phyloP scores from a whole-genome alignment of 768 basidiomycete genomes.

The Termitomyces sp. region DNA sequence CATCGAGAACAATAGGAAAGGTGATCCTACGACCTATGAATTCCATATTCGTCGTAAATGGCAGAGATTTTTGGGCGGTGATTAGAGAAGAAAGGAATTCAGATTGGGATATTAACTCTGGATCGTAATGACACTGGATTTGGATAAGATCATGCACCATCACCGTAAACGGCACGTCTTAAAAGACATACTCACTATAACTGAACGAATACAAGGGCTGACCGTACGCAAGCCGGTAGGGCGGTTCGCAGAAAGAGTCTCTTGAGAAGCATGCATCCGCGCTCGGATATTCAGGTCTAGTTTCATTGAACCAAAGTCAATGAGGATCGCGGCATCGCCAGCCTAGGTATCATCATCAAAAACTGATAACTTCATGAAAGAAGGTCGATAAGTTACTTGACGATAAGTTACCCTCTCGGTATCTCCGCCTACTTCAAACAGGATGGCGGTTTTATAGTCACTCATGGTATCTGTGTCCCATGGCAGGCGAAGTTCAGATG shows the following conservation, averaged over 20 bases:
- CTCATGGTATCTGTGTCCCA: not conserved
- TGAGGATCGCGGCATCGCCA: conserved; percentile 57
- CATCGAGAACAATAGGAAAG: conserved; percentile 61
- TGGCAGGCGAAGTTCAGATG: not conserved
- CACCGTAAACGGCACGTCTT: conserved; percentile 36
- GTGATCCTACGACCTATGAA: conserved; percentile 50
- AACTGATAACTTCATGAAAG: not conserved
- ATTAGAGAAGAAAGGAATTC: conserved; percentile 38
- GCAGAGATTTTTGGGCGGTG: conserved; percentile 31
- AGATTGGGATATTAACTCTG: conserved; percentile 33
- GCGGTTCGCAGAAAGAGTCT: conserved; percentile 25
- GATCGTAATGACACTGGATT: conserved; percentile 33
- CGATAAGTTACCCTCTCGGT: conserved; percentile 38
- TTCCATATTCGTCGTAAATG: conserved; percentile 30
- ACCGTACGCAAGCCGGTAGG: conserved; percentile 35
- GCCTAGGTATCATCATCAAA: conserved; percentile 31
- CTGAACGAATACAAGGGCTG: conserved; percentile 51
- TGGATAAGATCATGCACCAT: not conserved
- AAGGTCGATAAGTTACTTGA: conserved; percentile 33
- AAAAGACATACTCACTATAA: conserved; percentile 56
- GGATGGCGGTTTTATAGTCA: not conserved
- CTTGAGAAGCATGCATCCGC: conserved; percentile 52
- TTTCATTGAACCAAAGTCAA: conserved; percentile 55
- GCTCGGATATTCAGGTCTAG: conserved; percentile 51
- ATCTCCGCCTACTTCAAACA: not conserved